A percentile compares a stretch with the other conserved stretches of the same genome.
Evolutionary conservation across 2,329 filamentous ascomycete species (phyloP).

Genomic region (Xylariomycetidae sp.): DNA sequence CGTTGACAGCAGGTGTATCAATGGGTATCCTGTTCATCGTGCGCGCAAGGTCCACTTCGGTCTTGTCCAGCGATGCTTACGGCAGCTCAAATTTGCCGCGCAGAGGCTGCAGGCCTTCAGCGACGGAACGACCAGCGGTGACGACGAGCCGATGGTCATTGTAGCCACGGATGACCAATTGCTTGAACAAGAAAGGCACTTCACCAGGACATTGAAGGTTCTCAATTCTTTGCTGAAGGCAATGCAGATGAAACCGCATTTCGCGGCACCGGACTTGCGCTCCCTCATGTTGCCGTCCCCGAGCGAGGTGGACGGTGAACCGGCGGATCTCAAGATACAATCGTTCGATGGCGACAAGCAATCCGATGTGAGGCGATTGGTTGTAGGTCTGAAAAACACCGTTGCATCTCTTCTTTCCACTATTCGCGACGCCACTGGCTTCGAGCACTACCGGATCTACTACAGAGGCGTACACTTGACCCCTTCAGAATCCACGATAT

Average conservation of each 20-base stretch:
- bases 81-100: conserved; percentile 61
- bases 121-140: conserved; percentile 35
- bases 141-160: conserved; percentile 49
- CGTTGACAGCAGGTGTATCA: conserved; percentile 50
- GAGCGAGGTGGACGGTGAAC: conserved; percentile 53
- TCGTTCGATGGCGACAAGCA: conserved; percentile 58
- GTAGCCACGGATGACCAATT: conserved; percentile 42
- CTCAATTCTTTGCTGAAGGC: conserved; percentile 61
- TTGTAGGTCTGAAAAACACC: conserved; percentile 66
- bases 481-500: conserved; percentile 51
- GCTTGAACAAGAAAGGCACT: conserved; percentile 53
- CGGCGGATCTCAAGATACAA: conserved; percentile 66
- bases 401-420: conserved; percentile 61
- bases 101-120: conserved; percentile 44
- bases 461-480: conserved; percentile 61
- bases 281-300: conserved; percentile 46
- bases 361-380: conserved; percentile 55
- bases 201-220: conserved; percentile 63
- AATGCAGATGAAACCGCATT: conserved; percentile 55
- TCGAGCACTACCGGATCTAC: conserved; percentile 69
- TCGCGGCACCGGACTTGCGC: conserved; percentile 52
- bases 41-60: conserved; percentile 58
- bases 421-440: conserved; percentile 64
- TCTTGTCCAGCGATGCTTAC: conserved; percentile 67
- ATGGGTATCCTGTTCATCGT: conserved; percentile 40